Percentiles rank a stretch among this genome's conserved stretches.
These are phyloP conservation scores for Symbiodinium natans DNA, from an alignment of 73 alveolate species.

Conservation along the genomic window DNA sequence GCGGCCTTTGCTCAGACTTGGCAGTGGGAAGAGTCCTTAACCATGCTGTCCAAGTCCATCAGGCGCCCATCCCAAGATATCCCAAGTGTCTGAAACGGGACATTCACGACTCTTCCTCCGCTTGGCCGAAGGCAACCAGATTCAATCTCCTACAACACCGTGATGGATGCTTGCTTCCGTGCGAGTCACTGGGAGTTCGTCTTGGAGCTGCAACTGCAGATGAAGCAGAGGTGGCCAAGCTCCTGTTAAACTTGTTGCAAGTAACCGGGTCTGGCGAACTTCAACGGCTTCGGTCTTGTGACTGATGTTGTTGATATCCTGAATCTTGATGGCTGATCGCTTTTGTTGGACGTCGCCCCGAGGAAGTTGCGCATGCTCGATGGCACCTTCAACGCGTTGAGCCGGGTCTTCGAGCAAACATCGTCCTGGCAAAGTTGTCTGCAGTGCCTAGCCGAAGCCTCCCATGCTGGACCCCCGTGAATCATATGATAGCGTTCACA, in stretches of 20 bases:
- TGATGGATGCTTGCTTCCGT: slow-evolving; percentile 39
- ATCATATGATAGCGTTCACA: not conserved
- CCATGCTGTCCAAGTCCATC: not conserved
- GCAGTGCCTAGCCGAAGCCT: slow-evolving; percentile 44
- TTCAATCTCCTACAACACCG: slow-evolving; percentile 49
- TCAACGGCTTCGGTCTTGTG: too few species aligned
- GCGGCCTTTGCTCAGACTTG: not conserved
- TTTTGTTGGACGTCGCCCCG: too few species aligned
- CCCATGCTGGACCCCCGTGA: not conserved
- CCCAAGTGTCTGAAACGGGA: not conserved
- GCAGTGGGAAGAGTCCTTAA: slow-evolving; percentile 30
- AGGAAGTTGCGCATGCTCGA: slow-evolving; percentile 36
- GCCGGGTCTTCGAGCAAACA: slow-evolving; percentile 23
- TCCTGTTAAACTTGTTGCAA: too few species aligned
- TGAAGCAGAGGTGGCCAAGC: slow-evolving; percentile 6
- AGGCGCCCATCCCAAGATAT: not conserved
- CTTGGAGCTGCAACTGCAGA: slow-evolving; percentile 22
- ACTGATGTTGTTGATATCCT: too few species aligned
- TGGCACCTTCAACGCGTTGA: slow-evolving; percentile 31
- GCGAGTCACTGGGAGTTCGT: slow-evolving; percentile 29
- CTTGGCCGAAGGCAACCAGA: not conserved
- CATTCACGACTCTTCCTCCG: not conserved
- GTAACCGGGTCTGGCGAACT: not conserved
- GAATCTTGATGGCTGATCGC: too few species aligned
- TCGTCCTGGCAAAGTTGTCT: slow-evolving; percentile 45